Base-by-base conservation (phyloP, 1,139 yeast species). In the Geotrichum carabidarum region DNA sequence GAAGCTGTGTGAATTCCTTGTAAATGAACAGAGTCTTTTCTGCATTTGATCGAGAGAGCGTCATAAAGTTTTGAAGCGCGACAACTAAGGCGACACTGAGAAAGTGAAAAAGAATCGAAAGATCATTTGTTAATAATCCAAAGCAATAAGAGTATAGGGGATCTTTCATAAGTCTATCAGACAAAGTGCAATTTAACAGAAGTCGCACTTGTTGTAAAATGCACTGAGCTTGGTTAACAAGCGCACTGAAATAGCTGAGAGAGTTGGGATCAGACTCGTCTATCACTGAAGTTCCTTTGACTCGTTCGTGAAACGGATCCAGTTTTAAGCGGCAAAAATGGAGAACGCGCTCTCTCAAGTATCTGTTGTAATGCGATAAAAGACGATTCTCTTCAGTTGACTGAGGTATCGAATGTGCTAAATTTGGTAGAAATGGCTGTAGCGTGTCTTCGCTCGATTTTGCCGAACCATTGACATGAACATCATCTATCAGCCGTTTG, bases 1-100 rank as follows among this genome's bases (percentile, higher is more conserved):
- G 62, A n/a, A 64, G 59, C 56, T 63, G 66, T 14, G 65, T 63
- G 55, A 60, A 63, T 46, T 64, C 67, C 51, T 64, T 64, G 51
- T 62, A 63, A n/a, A 62, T 55, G 48, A 61, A 64, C 30, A 64
- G 56, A 7, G 65, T 62, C 18, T 63, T 48, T 50, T 63, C 65
- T n/a, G 67, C 65, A 44, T 64, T 64, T 5, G 62, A 54, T 9
- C 64, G 50, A 2, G 63, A 58, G 27, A 64, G 58, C 8, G 60
- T 55, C 48, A 59, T 61, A 49, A 63, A 63, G 55, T 59, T 60
- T 18, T 45, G 65, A 37, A 62, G 56, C 11, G 65, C 60, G 15
- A 57, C 56, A 22, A 62, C 63, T 31, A 64, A 48, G 8, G 64
- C 59, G 36, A 53, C 47, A 49, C 61, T 63, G 32, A 64, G 56